Percentiles rank a stretch among this genome's conserved stretches.
Conservation (phyloP, 2,329 filamentous ascomycete genomes). For the Alternaria rosae region DNA sequence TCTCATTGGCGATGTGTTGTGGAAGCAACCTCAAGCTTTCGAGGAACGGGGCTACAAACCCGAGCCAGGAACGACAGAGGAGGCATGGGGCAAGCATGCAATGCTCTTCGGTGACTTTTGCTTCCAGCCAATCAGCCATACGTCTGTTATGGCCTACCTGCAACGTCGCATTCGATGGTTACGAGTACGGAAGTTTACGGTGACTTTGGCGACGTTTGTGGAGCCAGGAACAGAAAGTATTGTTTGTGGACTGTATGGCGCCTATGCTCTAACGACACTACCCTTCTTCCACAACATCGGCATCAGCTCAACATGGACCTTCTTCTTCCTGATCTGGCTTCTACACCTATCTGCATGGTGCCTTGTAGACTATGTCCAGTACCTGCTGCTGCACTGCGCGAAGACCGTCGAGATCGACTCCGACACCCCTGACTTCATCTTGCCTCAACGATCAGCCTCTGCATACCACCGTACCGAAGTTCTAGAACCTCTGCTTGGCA, state of each 20-base stretch:
- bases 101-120: constrained; percentile 86
- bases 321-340: constrained; percentile 72
- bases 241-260: constrained; percentile 80
- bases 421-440: constrained; percentile 77
- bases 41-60: constrained; percentile 36
- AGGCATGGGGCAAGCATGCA: constrained; percentile 75
- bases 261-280: constrained; percentile 79
- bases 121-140: constrained; percentile 85
- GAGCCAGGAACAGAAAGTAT: constrained; percentile 93
- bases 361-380: constrained; percentile 75
- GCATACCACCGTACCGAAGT: constrained; percentile 37
- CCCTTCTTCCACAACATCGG: constrained; percentile 66
- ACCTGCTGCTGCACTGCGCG: constrained; percentile 75
- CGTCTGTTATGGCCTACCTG: constrained; percentile 78
- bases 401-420: constrained; percentile 73
- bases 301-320: constrained; percentile 70
- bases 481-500: constrained; percentile 31
- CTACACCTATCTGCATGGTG: constrained; percentile 74
- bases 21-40: constrained; percentile 65
- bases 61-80: constrained; percentile 35
- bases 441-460: constrained; percentile 51
- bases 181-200: constrained; percentile 92
- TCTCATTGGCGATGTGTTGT: constrained; percentile 89
- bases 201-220: constrained; percentile 84
- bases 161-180: constrained; percentile 88